Percentiles rank a stretch among this genome's conserved stretches.
Evolutionary conservation across 208 protist species (phyloP).

Genomic region (Naegleria gruberi): DNA sequence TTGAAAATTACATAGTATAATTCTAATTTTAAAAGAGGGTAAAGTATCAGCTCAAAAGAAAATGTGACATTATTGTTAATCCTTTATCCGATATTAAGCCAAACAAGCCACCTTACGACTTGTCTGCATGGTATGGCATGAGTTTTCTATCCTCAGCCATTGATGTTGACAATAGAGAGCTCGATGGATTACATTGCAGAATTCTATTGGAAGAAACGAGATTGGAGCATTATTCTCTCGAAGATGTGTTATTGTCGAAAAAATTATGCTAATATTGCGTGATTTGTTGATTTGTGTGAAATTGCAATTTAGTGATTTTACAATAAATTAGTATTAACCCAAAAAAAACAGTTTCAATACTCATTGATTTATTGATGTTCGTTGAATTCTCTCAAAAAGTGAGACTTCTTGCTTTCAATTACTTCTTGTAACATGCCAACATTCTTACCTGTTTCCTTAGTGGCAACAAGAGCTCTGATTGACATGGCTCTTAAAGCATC

Average conservation of each 20-base stretch:
- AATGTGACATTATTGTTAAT: not conserved
- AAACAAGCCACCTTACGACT: not conserved
- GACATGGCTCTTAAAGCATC: constrained; percentile 39
- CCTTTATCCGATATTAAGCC: not conserved
- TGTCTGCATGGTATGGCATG: not conserved
- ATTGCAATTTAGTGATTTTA: not conserved
- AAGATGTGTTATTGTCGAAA: not conserved
- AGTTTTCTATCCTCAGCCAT: not conserved
- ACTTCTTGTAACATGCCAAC: not conserved
- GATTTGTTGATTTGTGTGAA: not conserved
- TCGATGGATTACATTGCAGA: not conserved
- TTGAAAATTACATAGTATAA: not conserved
- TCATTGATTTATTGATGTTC: not conserved
- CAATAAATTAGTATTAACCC: no score
- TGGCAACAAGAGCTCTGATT: constrained; percentile 28
- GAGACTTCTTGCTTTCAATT: not conserved
- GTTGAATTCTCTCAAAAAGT: not conserved
- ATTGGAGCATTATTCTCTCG: not conserved
- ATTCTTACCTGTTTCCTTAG: constrained; percentile 4
- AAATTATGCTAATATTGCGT: not conserved
- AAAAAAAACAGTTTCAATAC: no score
- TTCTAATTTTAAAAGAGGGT: not conserved
- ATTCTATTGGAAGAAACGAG: not conserved
- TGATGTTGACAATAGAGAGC: not conserved
- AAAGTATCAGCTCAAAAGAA: not conserved